phyloP scores from a whole-genome alignment of 192 early-diverging fungal genomes.

The Pilobolus umbonatus region DNA sequence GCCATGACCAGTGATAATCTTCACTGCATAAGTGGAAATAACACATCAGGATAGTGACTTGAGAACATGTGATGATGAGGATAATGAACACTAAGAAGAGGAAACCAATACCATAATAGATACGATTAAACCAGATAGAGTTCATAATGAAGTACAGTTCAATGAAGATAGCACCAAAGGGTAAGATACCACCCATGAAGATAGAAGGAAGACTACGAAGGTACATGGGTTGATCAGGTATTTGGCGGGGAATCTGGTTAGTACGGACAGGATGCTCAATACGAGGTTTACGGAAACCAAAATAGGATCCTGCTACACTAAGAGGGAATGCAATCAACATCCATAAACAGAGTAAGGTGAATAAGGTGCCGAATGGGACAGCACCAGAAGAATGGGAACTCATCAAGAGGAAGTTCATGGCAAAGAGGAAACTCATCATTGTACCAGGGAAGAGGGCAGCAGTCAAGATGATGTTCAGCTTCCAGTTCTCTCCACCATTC shows the following conservation, averaged over 20 bases:
- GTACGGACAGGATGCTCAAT: slow-evolving; percentile 77
- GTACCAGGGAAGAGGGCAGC: slow-evolving; percentile 74
- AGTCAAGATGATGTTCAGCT: slow-evolving; percentile 75
- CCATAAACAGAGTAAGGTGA: slow-evolving; percentile 81
- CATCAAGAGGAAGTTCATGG: slow-evolving; percentile 86
- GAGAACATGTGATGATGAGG: slow-evolving; percentile 77
- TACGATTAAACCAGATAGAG: slow-evolving; percentile 90
- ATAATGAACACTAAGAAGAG: slow-evolving; percentile 84
- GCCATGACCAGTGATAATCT: slow-evolving; percentile 86
- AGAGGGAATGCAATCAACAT: slow-evolving; percentile 78
- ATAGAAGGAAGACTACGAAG: slow-evolving; percentile 71
- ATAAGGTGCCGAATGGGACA: slow-evolving; percentile 84
- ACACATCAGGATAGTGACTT: slow-evolving; percentile 83
- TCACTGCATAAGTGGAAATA: slow-evolving; percentile 91
- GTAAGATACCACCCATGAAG: slow-evolving; percentile 78
- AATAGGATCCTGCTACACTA: slow-evolving; percentile 71
- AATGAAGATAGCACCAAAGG: slow-evolving; percentile 93
- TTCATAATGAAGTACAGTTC: slow-evolving; percentile 97
- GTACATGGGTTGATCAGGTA: slow-evolving; percentile 86
- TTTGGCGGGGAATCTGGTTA: slow-evolving; percentile 92
- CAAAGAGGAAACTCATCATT: slow-evolving; percentile 58
- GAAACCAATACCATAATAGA: slow-evolving; percentile 94
- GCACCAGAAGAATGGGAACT: slow-evolving; percentile 79
- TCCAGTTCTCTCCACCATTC: slow-evolving; percentile 91
- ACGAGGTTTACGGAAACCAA: slow-evolving; percentile 64